Evolutionary conservation across 768 basidiomycete genomes (phyloP).

Genomic region (Leccinum variicolor): DNA sequence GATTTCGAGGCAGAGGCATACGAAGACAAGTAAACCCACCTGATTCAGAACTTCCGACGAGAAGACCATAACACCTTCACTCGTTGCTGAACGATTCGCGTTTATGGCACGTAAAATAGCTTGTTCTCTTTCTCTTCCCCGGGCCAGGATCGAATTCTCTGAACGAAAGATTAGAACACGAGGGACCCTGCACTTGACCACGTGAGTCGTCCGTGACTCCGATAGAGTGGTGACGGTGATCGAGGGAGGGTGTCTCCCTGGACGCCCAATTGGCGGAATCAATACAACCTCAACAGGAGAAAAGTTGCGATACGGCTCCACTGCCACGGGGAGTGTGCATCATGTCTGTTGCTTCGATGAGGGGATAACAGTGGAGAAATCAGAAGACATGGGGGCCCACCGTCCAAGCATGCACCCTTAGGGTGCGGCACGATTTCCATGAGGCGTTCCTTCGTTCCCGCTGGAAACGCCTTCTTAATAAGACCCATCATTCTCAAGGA

Average conservation of each 20-base stretch:
- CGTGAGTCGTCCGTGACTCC: constrained; percentile 23
- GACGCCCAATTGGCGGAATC: neutral
- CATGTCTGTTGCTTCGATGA: constrained; percentile 1
- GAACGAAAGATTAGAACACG: constrained; percentile 16
- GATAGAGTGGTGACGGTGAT: constrained; percentile 14
- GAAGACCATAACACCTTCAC: neutral
- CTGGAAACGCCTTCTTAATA: constrained; percentile 19
- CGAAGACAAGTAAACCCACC: neutral
- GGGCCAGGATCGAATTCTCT: neutral
- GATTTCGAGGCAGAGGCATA: constrained; percentile 8
- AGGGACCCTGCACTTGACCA: constrained; percentile 24
- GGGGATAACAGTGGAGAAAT: constrained; percentile 16
- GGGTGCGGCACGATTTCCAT: constrained; percentile 29
- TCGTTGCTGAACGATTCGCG: neutral
- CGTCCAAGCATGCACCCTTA: constrained; percentile 14
- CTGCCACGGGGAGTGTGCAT: constrained; percentile 3
- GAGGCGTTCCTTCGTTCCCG: constrained; percentile 23
- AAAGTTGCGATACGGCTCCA: constrained; percentile 3
- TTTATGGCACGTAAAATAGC: constrained; percentile 20
- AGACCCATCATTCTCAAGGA: constrained; percentile 8
- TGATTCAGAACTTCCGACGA: neutral
- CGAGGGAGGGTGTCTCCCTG: neutral
- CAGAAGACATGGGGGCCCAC: constrained; percentile 7
- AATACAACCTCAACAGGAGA: constrained; percentile 1
- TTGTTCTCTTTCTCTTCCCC: neutral